Base-by-base conservation (phyloP, 192 early-diverging fungal genomes). In the Phycomyces nitens region DNA sequence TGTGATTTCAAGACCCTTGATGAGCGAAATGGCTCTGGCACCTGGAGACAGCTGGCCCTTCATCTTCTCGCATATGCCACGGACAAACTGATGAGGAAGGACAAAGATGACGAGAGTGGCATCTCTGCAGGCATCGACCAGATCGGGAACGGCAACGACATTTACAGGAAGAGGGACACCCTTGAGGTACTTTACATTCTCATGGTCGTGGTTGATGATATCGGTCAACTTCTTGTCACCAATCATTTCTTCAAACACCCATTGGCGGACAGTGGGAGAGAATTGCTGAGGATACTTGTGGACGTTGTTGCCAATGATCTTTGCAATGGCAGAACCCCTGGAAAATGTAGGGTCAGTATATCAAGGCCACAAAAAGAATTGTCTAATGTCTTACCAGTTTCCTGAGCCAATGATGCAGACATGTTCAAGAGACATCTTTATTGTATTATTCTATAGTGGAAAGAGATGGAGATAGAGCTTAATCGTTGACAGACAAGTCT, bases 41-140 rank as follows among this genome's bases (percentile, higher is more conserved):
- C 84, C 73, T 15, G 81, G 72, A 44, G 82, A 80, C 24, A 95
- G 74, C 57, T 80, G 77, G 12, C 90, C 92, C 66, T 86, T 83
- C 56, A 97, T 80, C 69, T 94, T 78, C 62, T 93, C 84, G 79
- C 92, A 95, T 20, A 88, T 78, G 39, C 88, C 82, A 43, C 81
- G 80, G 12, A 97, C 88, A 69, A 96, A 99, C 88, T 95, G 93
- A 74, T 97, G 94, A 53, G 95, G 95, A 53, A 97, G 81, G 15
- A 97, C 94, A 72, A 99, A 93, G 29, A 99, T 84, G 15, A 99
- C 80, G 42, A 97, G 79, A n/a, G 90, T 94, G 16, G 97, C 93
- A 58, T 78, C 92, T 60, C 85, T 69, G 56, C 89, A 88, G 5
- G 92, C 84, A 52, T 93, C 79, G 9, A 85, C 68, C 1, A 97